These are phyloP conservation scores for Canavalia gladiata DNA, from an alignment of 306 rosid genomes.

Conservation along the genomic window DNA sequence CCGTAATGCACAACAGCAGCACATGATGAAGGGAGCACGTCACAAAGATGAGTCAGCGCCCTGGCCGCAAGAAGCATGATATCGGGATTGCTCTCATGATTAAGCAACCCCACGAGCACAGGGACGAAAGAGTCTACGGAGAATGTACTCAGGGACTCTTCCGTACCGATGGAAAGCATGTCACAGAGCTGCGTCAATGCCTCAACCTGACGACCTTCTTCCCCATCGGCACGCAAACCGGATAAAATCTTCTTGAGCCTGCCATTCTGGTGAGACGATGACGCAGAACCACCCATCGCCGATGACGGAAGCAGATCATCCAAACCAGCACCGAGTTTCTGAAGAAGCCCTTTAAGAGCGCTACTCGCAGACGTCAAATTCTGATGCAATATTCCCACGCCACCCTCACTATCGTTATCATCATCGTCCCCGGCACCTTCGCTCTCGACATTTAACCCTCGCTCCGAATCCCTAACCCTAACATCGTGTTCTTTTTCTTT, in stretches of 20 bases:
- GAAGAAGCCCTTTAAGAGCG: constrained; percentile 87
- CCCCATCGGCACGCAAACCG: constrained; percentile 90
- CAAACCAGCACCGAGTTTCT: constrained; percentile 91
- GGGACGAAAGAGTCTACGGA: constrained; percentile 93
- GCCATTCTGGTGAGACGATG: constrained; percentile 84
- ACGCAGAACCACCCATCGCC: constrained; percentile 66
- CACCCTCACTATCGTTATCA: constrained; percentile 86
- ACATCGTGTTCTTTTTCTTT: constrained; percentile 81
- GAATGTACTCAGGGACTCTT: constrained; percentile 84
- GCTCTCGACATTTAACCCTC: constrained; percentile 71
- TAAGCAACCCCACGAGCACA: constrained; percentile 86
- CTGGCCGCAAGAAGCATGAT: constrained; percentile 96
- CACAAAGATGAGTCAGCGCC: constrained; percentile 91
- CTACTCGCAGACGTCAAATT: constrained; percentile 89
- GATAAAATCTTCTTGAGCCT: constrained; percentile 82
- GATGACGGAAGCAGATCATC: constrained; percentile 85
- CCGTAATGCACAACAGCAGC: constrained; percentile 95
- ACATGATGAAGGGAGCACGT: constrained; percentile 91
- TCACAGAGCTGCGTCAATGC: constrained; percentile 92
- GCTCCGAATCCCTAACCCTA: constrained; percentile 72
- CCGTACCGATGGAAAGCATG: constrained; percentile 90
- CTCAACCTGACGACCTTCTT: constrained; percentile 90
- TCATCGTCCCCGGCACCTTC: constrained; percentile 70
- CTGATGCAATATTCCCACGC: constrained; percentile 71
- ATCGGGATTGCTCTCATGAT: constrained; percentile 92